Percentiles rank a stretch among this genome's conserved stretches.
phyloP scores from a whole-genome alignment of 2,329 filamentous ascomycete species.

The Coniochaeta prunicola region DNA sequence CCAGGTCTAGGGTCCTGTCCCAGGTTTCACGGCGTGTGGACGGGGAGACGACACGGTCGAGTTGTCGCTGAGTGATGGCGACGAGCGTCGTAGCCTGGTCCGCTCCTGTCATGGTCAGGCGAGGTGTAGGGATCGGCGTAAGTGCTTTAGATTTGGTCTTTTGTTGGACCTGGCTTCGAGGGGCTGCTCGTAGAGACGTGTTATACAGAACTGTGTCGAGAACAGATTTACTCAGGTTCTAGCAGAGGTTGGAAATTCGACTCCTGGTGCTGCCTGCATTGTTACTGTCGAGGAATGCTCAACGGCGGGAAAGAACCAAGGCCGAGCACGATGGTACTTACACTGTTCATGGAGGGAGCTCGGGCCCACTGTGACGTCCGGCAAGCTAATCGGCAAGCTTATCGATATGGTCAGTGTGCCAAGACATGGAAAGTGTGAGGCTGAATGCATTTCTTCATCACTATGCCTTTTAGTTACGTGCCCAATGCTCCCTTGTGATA shows the following conservation, averaged over 20 bases:
- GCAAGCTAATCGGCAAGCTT: not conserved
- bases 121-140: not conserved
- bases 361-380: not conserved
- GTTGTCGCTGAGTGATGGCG: conserved; percentile 33
- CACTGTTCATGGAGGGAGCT: not conserved
- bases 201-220: not conserved
- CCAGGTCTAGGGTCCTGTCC: conserved; percentile 46
- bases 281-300: not conserved
- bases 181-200: not conserved
- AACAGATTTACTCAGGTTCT: not conserved
- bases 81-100: conserved; percentile 27
- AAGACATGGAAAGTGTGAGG: not conserved
- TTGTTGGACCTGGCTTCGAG: not conserved
- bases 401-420: not conserved
- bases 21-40: conserved; percentile 51
- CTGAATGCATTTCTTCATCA: not conserved
- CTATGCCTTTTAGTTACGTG: too few relatives aligned
- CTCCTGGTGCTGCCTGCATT: not conserved
- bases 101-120: conserved; percentile 16
- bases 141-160: not conserved
- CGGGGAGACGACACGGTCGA: conserved; percentile 50
- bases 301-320: not conserved
- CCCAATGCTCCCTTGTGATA: too few relatives aligned
- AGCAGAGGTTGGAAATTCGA: not conserved
- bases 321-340: not conserved